Percentiles rank a stretch among this genome's conserved stretches.
These are phyloP conservation scores for Crepidotus sp. DNA, from an alignment of 1,284 basidiomycete genomes.

Conservation along the genomic window DNA sequence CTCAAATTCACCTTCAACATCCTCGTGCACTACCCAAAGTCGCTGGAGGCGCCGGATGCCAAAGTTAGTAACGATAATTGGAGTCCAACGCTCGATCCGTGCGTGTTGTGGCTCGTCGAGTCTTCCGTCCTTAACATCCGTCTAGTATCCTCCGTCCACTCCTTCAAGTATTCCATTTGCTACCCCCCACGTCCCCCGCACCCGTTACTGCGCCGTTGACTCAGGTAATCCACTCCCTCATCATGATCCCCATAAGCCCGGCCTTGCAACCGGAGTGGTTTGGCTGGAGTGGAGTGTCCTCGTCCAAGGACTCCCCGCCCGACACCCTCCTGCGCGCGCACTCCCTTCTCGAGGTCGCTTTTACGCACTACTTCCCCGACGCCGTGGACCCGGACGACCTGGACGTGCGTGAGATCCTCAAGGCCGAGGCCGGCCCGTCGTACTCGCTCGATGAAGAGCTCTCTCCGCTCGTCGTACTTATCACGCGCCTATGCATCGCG, in stretches of 20 bases:
- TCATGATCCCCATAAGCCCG: conserved; percentile 57
- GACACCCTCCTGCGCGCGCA: conserved; percentile 57
- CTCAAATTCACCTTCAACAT: conserved; percentile 74
- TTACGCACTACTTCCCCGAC: conserved; percentile 61
- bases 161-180: conserved; percentile 51
- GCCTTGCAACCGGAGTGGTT: conserved; percentile 46
- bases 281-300: conserved; percentile 20
- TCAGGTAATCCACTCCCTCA: conserved; percentile 66
- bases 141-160: conserved; percentile 50
- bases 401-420: conserved; percentile 43
- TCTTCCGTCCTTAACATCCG: background rate
- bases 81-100: conserved; percentile 64
- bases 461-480: conserved; percentile 64
- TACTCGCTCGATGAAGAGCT: conserved; percentile 66
- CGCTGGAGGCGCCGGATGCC: conserved; percentile 17
- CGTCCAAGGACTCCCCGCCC: conserved; percentile 11
- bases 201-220: conserved; percentile 63
- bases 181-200: conserved; percentile 48
- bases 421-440: conserved; percentile 35
- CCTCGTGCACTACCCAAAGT: conserved; percentile 53
- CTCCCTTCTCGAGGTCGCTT: conserved; percentile 54
- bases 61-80: conserved; percentile 54
- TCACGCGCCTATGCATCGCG: conserved; percentile 59
- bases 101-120: conserved; percentile 3
- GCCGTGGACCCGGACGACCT: conserved; percentile 52